Percentiles rank a stretch among this genome's conserved stretches.
phyloP scores from a whole-genome alignment of 2,329 filamentous ascomycete genomes.

The Zymoseptoria brevis region DNA sequence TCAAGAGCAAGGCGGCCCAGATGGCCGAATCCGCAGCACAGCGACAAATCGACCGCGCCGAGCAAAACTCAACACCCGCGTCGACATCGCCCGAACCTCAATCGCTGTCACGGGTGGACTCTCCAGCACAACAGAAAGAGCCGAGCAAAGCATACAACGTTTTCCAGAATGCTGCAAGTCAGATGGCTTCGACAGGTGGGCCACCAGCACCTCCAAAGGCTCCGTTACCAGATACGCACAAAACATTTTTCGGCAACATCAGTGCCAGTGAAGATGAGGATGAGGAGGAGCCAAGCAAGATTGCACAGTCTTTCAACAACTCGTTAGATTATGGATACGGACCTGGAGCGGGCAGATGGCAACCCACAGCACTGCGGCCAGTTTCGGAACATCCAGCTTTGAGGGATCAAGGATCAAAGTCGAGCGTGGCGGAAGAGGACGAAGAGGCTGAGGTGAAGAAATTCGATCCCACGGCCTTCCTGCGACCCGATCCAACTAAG shows the following conservation, averaged over 20 bases:
- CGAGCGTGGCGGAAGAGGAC: slow-evolving; percentile 22
- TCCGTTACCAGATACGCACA: slow-evolving; percentile 25
- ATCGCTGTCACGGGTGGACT: slow-evolving; percentile 19
- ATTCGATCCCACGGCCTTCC: slow-evolving; percentile 11
- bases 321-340: slow-evolving; percentile 21
- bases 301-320: slow-evolving; percentile 13
- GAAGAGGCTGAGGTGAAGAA: slow-evolving; percentile 19
- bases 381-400: slow-evolving; percentile 31
- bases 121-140: slow-evolving; percentile 28
- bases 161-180: slow-evolving; percentile 39
- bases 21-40: slow-evolving; percentile 14
- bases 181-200: slow-evolving; percentile 25
- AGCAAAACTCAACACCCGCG: slow-evolving; percentile 15
- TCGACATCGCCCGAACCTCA: slow-evolving; percentile 10
- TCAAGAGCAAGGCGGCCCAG: slow-evolving; percentile 11
- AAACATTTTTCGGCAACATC: slow-evolving; percentile 34
- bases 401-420: slow-evolving; percentile 18
- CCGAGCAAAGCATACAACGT: slow-evolving; percentile 34
- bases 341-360: slow-evolving; percentile 22
- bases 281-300: slow-evolving; percentile 21
- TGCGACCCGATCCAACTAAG: slow-evolving; percentile 15
- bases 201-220: slow-evolving; percentile 9
- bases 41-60: slow-evolving; percentile 19
- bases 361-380: slow-evolving; percentile 24
- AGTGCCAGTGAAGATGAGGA: slow-evolving; percentile 35